These are phyloP conservation scores for Claviceps sp. DNA, from an alignment of 2,329 filamentous ascomycete genomes.

Conservation along the genomic window DNA sequence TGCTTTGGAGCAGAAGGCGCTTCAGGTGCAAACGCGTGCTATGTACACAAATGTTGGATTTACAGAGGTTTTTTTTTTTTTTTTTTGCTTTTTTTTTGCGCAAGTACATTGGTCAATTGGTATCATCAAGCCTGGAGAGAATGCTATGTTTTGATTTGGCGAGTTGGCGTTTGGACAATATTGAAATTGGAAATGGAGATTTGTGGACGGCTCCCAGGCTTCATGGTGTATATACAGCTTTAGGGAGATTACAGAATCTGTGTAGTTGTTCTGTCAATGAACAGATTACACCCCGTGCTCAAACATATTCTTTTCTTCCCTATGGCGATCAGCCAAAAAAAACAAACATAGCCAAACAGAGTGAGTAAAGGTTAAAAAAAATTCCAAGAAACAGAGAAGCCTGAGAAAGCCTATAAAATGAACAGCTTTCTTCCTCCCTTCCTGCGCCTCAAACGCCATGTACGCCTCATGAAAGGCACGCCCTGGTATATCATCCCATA, in stretches of 20 bases:
- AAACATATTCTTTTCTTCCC: neutral
- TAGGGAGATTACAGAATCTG: neutral
- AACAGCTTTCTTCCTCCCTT: neutral
- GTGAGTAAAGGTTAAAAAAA: neutral
- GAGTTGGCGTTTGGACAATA: too few species aligned
- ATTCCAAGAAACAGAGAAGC: neutral
- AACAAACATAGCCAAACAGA: neutral
- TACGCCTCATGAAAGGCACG: neutral
- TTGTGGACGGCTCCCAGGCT: neutral
- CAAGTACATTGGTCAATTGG: neutral
- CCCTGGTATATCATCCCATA: neutral
- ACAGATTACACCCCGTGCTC: too few species aligned
- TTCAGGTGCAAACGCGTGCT: neutral
- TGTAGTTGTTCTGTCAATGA: too few species aligned
- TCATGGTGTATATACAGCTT: neutral
- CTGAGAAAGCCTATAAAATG: neutral
- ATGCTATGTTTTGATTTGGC: too few species aligned
- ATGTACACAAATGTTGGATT: neutral
- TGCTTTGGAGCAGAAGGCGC: neutral
- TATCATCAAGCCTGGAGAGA: too few species aligned
- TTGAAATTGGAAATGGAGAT: too few species aligned
- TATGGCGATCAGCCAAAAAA: neutral
- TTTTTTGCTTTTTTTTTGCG: neutral
- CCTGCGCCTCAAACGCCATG: neutral
- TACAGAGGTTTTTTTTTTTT: neutral